A percentile compares a stretch with the other conserved stretches of the same genome.
Conservation (phyloP, 805 yeast species). For the Kodamaea nitidulidarum region DNA sequence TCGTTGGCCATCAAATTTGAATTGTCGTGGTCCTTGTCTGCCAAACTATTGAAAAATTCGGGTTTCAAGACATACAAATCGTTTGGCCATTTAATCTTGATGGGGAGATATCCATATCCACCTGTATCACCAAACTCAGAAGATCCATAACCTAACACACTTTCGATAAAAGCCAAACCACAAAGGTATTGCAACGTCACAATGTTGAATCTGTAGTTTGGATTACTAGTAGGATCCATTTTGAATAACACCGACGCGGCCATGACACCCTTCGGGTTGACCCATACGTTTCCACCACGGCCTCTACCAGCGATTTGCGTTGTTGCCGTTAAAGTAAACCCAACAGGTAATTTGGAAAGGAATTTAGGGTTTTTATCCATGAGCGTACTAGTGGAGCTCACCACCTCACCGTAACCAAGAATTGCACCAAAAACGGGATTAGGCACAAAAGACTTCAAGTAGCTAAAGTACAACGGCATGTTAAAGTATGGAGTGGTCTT, state of each 20-base stretch:
- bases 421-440: conserved; percentile 49
- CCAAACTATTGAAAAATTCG: conserved; percentile 36
- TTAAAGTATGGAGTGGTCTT: conserved; percentile 72
- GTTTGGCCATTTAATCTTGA: conserved; percentile 94
- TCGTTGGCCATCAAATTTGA: conserved; percentile 41
- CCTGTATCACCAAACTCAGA: conserved; percentile 28
- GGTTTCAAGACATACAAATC: conserved; percentile 79
- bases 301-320: conserved; percentile 91
- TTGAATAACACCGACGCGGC: conserved; percentile 73
- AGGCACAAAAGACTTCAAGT: conserved; percentile 25
- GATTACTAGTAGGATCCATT: conserved; percentile 34
- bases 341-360: conserved; percentile 61
- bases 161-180: conserved; percentile 78
- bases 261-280: conserved; percentile 87
- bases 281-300: conserved; percentile 93
- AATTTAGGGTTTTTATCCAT: conserved; percentile 68
- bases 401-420: conserved; percentile 78
- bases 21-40: conserved; percentile 31
- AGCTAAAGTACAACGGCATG: conserved; percentile 49
- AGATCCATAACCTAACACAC: conserved; percentile 57
- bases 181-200: conserved; percentile 85
- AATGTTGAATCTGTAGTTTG: conserved; percentile 44
- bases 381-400: conserved; percentile 80
- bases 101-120: conserved; percentile 72
- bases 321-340: conserved; percentile 67